Base-by-base conservation (phyloP, 2,329 filamentous ascomycete genomes). In the Ceratocystis ficicola region DNA sequence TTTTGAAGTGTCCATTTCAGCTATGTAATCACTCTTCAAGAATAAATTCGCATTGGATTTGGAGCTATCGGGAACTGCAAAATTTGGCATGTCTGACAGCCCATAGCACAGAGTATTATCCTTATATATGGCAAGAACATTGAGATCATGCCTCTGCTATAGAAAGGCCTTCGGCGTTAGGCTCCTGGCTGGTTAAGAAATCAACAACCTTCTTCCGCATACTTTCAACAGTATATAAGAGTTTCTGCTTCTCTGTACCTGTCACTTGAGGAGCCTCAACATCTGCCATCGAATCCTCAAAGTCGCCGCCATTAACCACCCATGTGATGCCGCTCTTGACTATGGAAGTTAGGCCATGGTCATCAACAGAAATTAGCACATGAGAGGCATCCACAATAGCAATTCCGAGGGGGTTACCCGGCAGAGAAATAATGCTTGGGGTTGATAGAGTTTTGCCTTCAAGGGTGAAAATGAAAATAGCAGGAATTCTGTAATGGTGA, bases 381-480 rank as follows among this genome's bases (percentile, higher is more conserved):
- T 82, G 78, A 44, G 79, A 69, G 15, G 78, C 74, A 76, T 74
- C 48, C 79, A 68, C 20, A 44, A 81, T 68, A 65, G 68, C 72
- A 22, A 67, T 22, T 71, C 74, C 48, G 36, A 63, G 17, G 57
- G 67, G 6, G 69, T 67, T 28, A 65, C 67, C 41, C 67, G 65
- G 15, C 71, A 68, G 10, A 74, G 65, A n/a, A 74, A 68, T 32
- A 74, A 71, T 10, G 81, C 71, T 25, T 30, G 61, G 50, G 3
- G 32, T 30, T 71, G 85, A 82, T 3, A 93, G 80, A 0, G 85
- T 81, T 70, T 80, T 62, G 81, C 73, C 0, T 73, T 68, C 5
- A 70, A 88, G 77, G n/a, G 76, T 75, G 76, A 87, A 88, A 65
- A 82, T 76, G 73, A 93, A 85, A 7, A 95, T 75, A 50, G 81